A percentile compares a stretch with the other conserved stretches of the same genome.
Conservation (phyloP, 768 basidiomycete genomes). For the Austroboletus festivus region DNA sequence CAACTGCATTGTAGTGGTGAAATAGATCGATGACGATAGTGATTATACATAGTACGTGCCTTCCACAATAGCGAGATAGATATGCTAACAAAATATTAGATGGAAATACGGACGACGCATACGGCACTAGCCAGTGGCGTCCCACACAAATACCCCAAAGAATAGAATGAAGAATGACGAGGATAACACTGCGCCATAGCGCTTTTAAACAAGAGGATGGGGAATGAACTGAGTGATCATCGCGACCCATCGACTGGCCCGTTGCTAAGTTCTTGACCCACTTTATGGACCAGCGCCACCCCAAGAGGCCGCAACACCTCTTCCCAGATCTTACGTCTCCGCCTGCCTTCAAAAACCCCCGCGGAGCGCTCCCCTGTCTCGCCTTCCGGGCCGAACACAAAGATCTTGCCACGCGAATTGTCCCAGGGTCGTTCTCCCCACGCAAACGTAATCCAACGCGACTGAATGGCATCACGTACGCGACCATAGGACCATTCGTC, state of each 20-base stretch:
- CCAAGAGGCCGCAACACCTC: slow-evolving; percentile 68
- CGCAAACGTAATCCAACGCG: slow-evolving; percentile 73
- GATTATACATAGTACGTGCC: not conserved
- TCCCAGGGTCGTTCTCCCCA: slow-evolving; percentile 72
- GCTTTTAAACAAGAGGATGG: no score
- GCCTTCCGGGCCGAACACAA: slow-evolving; percentile 80
- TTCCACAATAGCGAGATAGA: not conserved
- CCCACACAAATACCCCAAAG: slow-evolving; percentile 6
- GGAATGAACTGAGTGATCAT: no score
- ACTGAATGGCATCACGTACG: slow-evolving; percentile 69
- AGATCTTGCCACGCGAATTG: slow-evolving; percentile 54
- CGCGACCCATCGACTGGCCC: slow-evolving; percentile 45
- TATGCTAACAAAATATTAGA: no score
- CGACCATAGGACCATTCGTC: slow-evolving; percentile 65
- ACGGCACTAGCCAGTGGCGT: not conserved
- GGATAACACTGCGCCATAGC: not conserved
- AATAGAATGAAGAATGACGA: not conserved
- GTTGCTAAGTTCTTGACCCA: slow-evolving; percentile 70
- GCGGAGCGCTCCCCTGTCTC: slow-evolving; percentile 71
- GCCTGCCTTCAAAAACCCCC: slow-evolving; percentile 62
- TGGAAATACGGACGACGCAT: not conserved
- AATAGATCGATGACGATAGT: not conserved
- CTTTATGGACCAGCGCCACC: slow-evolving; percentile 62
- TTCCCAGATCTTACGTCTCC: slow-evolving; percentile 59
- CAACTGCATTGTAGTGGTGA: no score